Evolutionary conservation across 305 asterid species (phyloP).

Genomic region (Fraxinus albicans): DNA sequence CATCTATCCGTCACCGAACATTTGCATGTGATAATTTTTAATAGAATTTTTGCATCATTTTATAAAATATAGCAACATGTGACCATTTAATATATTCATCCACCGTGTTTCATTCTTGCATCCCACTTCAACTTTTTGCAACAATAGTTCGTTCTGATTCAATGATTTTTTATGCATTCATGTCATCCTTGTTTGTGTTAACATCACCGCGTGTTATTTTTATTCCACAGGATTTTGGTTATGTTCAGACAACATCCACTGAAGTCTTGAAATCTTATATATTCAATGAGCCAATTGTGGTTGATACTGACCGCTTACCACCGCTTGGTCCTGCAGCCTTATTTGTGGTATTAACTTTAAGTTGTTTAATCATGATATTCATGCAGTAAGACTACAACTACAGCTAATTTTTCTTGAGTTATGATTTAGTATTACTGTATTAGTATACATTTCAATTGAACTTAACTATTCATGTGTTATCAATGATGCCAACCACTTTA

Average conservation of each 20-base stretch:
- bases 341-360: conserved; percentile 63
- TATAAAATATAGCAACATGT: not conserved
- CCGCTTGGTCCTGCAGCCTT: conserved; percentile 93
- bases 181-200: not conserved
- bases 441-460: not conserved
- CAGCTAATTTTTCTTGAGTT: not conserved
- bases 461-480: not conserved
- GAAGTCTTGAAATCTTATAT: conserved; percentile 87
- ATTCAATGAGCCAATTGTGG: conserved; percentile 90
- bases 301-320: conserved; percentile 83
- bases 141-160: not conserved
- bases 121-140: not conserved
- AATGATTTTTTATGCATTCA: not conserved
- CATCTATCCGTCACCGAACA: not conserved
- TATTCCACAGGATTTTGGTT: conserved; percentile 83
- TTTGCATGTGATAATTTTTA: not conserved
- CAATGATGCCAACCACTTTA: conserved; percentile 28
- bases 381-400: not conserved
- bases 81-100: not conserved
- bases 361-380: conserved; percentile 18
- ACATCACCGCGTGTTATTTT: not conserved
- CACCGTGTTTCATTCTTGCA: not conserved
- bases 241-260: conserved; percentile 94
- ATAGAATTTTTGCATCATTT: not conserved
- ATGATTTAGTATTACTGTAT: not conserved